Conservation (phyloP, 176 grass and related monocot species). For the Hyparrhenia diplandra region DNA sequence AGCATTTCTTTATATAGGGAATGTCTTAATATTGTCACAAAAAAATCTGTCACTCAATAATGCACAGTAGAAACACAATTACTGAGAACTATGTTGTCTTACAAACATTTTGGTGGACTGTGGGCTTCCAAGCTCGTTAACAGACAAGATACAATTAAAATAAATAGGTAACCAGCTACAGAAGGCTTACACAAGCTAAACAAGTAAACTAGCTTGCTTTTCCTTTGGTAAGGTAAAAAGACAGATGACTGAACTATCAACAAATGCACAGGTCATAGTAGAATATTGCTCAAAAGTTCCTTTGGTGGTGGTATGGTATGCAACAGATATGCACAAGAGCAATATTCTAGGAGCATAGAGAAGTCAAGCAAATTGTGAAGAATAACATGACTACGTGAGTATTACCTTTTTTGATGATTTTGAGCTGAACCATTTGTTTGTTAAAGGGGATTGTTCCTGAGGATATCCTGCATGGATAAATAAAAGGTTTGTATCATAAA, state of each 20-base stretch:
- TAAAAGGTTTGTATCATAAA: not conserved
- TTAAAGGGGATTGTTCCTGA: constrained; percentile 49
- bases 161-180: not conserved
- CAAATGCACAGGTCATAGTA: not conserved
- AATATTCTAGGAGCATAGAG: not conserved
- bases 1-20: not conserved
- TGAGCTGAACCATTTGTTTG: constrained; percentile 81
- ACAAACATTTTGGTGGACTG: not conserved
- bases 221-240: not conserved
- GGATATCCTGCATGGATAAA: constrained; percentile 32
- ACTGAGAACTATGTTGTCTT: not conserved
- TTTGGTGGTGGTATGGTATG: not conserved
- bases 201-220: not conserved
- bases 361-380: not conserved
- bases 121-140: not conserved
- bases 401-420: constrained; percentile 89
- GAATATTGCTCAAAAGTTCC: not conserved
- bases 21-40: not conserved
- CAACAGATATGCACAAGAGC: not conserved
- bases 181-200: constrained; percentile 10
- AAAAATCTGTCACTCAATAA: constrained; percentile 28
- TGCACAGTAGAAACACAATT: not conserved
- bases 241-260: not conserved
- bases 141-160: not conserved
- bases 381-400: constrained; percentile 1